These are phyloP conservation scores for Histomonas meleagridis DNA, from an alignment of 208 protist species.

Conservation along the genomic window DNA sequence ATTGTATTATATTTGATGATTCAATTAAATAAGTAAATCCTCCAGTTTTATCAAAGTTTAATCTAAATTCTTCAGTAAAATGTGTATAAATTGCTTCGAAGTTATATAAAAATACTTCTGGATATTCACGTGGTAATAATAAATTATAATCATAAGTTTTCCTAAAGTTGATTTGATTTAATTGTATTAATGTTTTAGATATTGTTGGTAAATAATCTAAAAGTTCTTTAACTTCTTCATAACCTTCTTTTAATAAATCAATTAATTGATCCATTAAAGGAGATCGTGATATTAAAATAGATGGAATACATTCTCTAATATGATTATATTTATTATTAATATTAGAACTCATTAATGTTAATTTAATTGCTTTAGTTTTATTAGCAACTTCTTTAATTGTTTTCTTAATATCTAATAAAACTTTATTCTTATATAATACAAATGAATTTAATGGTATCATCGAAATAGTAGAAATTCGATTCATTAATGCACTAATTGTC, in stretches of 20 bases:
- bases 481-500: not conserved
- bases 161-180: not conserved
- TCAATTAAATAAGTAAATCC: not conserved
- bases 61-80: too few species aligned
- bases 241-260: not conserved
- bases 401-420: too few species aligned
- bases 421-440: not conserved
- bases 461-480: not conserved
- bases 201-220: slow-evolving; percentile 7
- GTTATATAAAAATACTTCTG: not conserved
- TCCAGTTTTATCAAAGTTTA: not conserved
- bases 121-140: not conserved
- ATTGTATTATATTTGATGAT: too few species aligned
- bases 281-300: not conserved
- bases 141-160: not conserved
- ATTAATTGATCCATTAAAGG: not conserved
- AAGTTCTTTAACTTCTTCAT: not conserved
- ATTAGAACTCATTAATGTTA: too few species aligned
- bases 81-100: not conserved
- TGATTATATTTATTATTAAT: too few species aligned
- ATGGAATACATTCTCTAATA: not conserved
- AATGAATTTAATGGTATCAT: not conserved
- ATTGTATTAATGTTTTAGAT: not conserved
- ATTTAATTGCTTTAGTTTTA: too few species aligned
- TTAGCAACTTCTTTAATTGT: too few species aligned